Evolutionary conservation across 2,329 filamentous ascomycete species (phyloP).

Genomic region (Epichloe elymi): DNA sequence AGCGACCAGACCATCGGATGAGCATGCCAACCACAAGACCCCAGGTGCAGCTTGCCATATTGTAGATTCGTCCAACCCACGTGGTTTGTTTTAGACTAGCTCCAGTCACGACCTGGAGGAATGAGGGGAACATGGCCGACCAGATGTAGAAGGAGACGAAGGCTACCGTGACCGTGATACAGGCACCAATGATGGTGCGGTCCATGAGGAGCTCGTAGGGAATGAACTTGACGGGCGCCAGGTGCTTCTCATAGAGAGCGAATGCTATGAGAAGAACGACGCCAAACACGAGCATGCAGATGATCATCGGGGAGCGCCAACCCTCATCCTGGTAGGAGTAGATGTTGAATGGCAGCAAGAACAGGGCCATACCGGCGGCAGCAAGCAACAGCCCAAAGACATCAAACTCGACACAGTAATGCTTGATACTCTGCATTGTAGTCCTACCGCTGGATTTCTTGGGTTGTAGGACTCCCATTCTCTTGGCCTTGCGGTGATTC

Average conservation of each 20-base stretch:
- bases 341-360: constrained; percentile 53
- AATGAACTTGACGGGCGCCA: constrained; percentile 46
- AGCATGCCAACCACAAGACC: constrained; percentile 34
- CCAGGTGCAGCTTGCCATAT: constrained; percentile 36
- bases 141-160: constrained; percentile 38
- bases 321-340: constrained; percentile 30
- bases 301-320: constrained; percentile 40
- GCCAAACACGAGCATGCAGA: constrained; percentile 49
- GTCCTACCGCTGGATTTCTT: neutral
- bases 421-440: constrained; percentile 28
- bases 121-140: constrained; percentile 43
- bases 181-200: constrained; percentile 38
- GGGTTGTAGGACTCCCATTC: constrained; percentile 15
- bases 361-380: constrained; percentile 39
- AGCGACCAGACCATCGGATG: constrained; percentile 32
- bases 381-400: neutral
- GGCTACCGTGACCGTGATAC: constrained; percentile 29
- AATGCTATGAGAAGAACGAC: constrained; percentile 43
- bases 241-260: constrained; percentile 40
- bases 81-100: constrained; percentile 31
- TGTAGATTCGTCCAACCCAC: constrained; percentile 32
- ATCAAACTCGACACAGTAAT: constrained; percentile 47
- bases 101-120: constrained; percentile 38
- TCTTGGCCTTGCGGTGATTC: constrained; percentile 43
- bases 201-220: constrained; percentile 36